Conservation (phyloP, 1,139 yeast species). For the Magnusiomyces paraingens region DNA sequence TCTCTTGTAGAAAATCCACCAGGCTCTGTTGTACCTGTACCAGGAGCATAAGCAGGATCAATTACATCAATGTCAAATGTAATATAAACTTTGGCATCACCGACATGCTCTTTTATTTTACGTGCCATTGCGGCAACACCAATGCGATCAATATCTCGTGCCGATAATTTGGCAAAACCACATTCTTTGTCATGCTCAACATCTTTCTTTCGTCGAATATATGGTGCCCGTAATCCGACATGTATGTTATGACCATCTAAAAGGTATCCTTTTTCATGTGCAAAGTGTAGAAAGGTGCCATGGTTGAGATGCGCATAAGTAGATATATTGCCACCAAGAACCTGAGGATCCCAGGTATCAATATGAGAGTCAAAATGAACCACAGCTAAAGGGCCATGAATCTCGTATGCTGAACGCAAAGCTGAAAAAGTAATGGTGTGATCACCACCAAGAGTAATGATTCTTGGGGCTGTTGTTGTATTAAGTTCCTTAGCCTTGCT, state of each 20-base stretch:
- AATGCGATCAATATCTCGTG: conserved; percentile 60
- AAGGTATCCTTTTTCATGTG: conserved; percentile 48
- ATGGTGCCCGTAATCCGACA: conserved; percentile 63
- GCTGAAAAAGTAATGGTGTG: conserved; percentile 68
- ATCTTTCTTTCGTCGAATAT: conserved; percentile 34
- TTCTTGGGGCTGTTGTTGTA: conserved; percentile 39
- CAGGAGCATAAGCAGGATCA: conserved; percentile 77
- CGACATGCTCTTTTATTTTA: conserved; percentile 46
- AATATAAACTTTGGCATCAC: conserved; percentile 59
- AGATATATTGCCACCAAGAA: conserved; percentile 53
- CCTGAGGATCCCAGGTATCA: conserved; percentile 69
- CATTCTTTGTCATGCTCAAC: conserved; percentile 57
- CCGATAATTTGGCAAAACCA: conserved; percentile 55
- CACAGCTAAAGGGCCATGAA: conserved; percentile 58
- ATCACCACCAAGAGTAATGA: conserved; percentile 71
- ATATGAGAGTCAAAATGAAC: conserved; percentile 71
- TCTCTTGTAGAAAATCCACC: conserved; percentile 79
- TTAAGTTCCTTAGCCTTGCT: conserved; percentile 26
- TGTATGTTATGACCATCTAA: conserved; percentile 52
- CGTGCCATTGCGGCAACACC: conserved; percentile 45
- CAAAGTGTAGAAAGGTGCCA: conserved; percentile 70
- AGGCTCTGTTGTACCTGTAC: conserved; percentile 78
- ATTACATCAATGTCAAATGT: conserved; percentile 73
- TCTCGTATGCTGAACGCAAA: conserved; percentile 50
- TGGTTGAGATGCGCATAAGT: conserved; percentile 48